phyloP scores from a whole-genome alignment of 2,329 filamentous ascomycete species.

The Botrytis medusae region DNA sequence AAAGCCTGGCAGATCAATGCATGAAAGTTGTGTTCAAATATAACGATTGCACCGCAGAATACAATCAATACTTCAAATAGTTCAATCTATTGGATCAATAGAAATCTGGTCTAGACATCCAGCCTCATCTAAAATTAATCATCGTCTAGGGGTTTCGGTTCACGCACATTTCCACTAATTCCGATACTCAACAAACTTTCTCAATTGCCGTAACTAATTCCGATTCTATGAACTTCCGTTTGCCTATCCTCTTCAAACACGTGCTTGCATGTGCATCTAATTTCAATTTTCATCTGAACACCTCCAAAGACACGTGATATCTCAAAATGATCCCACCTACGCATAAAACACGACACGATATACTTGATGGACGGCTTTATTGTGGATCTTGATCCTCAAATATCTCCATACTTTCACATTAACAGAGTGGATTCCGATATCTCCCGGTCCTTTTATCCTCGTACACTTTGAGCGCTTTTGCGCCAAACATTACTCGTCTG shows the following conservation, averaged over 20 bases:
- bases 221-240: not conserved
- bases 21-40: constrained; percentile 15
- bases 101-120: not conserved
- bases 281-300: not conserved
- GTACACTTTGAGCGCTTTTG: not conserved
- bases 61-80: not conserved
- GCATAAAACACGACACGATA: not conserved
- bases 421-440: constrained; percentile 16
- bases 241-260: not conserved
- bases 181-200: not conserved
- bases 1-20: constrained; percentile 5
- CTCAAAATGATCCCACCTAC: not conserved
- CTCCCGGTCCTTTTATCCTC: constrained; percentile 18
- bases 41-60: constrained; percentile 9
- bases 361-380: constrained; percentile 19
- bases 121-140: constrained; percentile 15
- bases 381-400: constrained; percentile 17
- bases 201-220: not conserved
- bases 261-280: not conserved
- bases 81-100: constrained; percentile 2
- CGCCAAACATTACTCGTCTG: not conserved
- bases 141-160: not conserved
- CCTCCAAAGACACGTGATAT: not conserved
- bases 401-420: not conserved
- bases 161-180: constrained; percentile 4